Evolutionary conservation across 1,284 basidiomycete genomes (phyloP).

Genomic region (Neolentinus lepideus): DNA sequence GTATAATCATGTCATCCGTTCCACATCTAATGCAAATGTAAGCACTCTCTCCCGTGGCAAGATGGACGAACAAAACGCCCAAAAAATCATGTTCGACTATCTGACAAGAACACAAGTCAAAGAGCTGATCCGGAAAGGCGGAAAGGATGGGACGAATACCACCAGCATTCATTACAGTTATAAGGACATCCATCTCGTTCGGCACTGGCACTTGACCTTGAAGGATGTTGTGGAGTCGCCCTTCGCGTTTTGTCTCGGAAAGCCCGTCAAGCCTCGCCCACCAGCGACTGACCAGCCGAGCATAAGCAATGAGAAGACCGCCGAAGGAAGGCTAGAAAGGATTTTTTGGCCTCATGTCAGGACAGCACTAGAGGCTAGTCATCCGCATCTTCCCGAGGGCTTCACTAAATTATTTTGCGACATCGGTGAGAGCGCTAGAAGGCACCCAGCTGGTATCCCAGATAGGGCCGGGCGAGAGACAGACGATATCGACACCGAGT

Average conservation of each 20-base stretch:
- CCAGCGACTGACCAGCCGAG: neutral
- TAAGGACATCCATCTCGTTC: slow-evolving; percentile 22
- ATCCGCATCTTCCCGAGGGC: neutral
- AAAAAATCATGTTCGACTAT: no score
- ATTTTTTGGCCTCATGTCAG: neutral
- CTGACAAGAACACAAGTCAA: no score
- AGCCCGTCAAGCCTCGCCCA: neutral
- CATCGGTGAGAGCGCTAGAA: neutral
- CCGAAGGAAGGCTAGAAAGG: neutral
- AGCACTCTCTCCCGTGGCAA: no score
- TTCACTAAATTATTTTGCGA: neutral
- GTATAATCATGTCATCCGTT: no score
- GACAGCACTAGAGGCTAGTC: neutral
- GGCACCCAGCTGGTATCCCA: neutral
- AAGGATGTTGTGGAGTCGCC: no score
- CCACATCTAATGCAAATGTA: no score
- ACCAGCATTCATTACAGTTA: slow-evolving; percentile 23
- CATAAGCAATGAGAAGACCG: neutral
- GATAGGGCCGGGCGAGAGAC: neutral
- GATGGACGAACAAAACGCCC: no score
- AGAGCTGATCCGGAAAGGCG: no score
- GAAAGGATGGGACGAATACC: no score
- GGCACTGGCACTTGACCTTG: no score
- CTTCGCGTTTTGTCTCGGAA: neutral
- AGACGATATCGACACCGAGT: neutral